phyloP scores from a whole-genome alignment of 345 rosid genomes.

The Balakata baccata region DNA sequence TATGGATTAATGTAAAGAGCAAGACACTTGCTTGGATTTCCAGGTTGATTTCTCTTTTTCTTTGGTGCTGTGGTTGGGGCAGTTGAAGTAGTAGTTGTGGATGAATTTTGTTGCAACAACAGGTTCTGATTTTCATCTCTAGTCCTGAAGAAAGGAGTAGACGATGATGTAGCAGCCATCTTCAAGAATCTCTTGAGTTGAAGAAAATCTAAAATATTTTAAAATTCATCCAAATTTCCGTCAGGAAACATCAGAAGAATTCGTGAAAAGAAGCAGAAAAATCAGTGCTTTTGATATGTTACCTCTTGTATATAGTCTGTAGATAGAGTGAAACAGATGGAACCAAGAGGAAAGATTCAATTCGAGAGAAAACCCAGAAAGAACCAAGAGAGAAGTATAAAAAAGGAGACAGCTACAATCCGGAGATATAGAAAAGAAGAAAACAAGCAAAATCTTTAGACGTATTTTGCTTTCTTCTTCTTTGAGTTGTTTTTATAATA shows the following conservation, averaged over 20 bases:
- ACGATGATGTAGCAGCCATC: slow-evolving; percentile 27
- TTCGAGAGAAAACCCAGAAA: slow-evolving; percentile 23
- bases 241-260: not conserved
- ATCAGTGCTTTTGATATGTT: not conserved
- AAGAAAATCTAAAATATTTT: not conserved
- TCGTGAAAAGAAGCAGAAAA: too few species aligned
- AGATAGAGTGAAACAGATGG: slow-evolving; percentile 7
- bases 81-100: slow-evolving; percentile 14
- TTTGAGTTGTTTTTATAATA: slow-evolving; percentile 14
- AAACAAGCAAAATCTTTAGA: slow-evolving; percentile 36
- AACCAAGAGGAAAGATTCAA: slow-evolving; percentile 23
- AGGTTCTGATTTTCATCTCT: slow-evolving; percentile 19
- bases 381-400: slow-evolving; percentile 36
- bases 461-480: slow-evolving; percentile 16
- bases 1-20: too few species aligned
- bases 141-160: slow-evolving; percentile 10
- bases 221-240: slow-evolving; percentile 1
- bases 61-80: slow-evolving; percentile 14
- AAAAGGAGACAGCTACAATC: slow-evolving; percentile 50
- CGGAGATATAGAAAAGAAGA: slow-evolving; percentile 38
- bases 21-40: slow-evolving; percentile 26
- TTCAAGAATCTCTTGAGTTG: not conserved
- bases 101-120: slow-evolving; percentile 17
- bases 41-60: slow-evolving; percentile 29
- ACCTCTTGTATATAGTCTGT: not conserved